Evolutionary conservation across 495 filamentous ascomycete genomes (phyloP), one percentile per base, ranked within the genome.

Genomic region (Trichoderma parareesei): DNA sequence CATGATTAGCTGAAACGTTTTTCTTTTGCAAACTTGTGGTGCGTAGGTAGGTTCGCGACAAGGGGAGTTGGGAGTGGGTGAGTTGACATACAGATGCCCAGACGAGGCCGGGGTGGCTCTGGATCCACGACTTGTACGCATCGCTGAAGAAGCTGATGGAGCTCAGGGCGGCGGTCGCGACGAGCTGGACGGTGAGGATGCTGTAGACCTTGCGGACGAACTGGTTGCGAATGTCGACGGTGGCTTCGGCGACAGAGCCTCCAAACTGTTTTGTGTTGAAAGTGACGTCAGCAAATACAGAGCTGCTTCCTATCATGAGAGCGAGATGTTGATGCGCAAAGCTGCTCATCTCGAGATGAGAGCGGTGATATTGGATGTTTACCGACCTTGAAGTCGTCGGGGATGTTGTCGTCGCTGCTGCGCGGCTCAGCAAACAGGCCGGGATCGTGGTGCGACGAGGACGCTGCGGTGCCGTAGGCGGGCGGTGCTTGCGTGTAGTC

Each of bases 161-260:
- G 80, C 86, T 89, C 68, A 98, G 82, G 69, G 85, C 80, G 38
- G 88, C 88, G 2, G 94, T 99, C 66, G 86, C 85, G 69, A 97
- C 77, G 33, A 99, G 87, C 69, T 98, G 95, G 38, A 90, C 89
- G 13, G 95, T 93, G 59, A 69, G 65, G 69, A 81, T 77, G 53
- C 74, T 79, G 71, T 82, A 77, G 65, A 82, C 77, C 77, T 99
- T 99, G 71, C 94, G 90, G 66, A 99, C 85, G 77, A 99, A 98
- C 79, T 93, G 90, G 87, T 97, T 96, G 66, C 94, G 89, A 75
- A 98, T 97, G 67, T 94, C 91, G 71, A 98, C 80, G 10, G 92
- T 95, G 48, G 88, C 95, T 78, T 97, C 95, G 65, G 93, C 85
- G 61, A 98, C 92, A 11, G 85, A 90, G 44, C 91, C 92, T 55